Evolutionary conservation across 2,329 filamentous ascomycete genomes (phyloP), one percentile per base, ranked within the genome.

Genomic region (Sarocladium brachiariae): DNA sequence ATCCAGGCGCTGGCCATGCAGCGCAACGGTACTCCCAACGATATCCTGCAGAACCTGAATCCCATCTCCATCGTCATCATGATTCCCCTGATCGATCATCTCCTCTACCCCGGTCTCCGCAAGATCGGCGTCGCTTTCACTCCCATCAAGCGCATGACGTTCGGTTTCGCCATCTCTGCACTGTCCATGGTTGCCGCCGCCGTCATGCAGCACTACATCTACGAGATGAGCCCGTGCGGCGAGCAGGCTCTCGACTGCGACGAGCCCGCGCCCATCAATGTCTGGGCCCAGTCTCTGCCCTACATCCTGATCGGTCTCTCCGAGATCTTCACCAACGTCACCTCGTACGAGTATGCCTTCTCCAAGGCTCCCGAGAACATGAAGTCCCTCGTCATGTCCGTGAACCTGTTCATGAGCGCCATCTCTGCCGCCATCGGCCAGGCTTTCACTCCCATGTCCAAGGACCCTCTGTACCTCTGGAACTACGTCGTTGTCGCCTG

Each of bases 291-390:
- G 64, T 72, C 66, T 19, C 65, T 78, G 10, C 72, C 75, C 18
- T 76, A 77, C 60, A 68, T 77, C 55, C 59, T 79, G 23, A 72
- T 75, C 23, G 75, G 74, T 54, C 61, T 77, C 3, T 71, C 75
- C 8, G 76, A 79, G 65, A 75, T 78, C 50, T 72, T 78, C 57
- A 71, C 75, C 55, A 76, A 76, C 59, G 74, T 78, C 52, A 77
- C 76, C 14, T 82, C 81, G 1, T 80, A 86, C 56, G 86, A 89
- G 63, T 89, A 88, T 56, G 87, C 87, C 30, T 90, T 83, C 70
- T 84, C 83, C 63, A 88, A 89, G 67, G 85, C 86, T 0, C 87
- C 87, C 23, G 80, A 78, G 60, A 89, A 89, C 71, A 91, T 91
- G 87, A 83, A 85, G 56, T 86, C 83, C 1, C 74, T 90, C n/a